Evolutionary conservation across 2,329 filamentous ascomycete genomes (phyloP).

Genomic region (Beauveria bassiana): DNA sequence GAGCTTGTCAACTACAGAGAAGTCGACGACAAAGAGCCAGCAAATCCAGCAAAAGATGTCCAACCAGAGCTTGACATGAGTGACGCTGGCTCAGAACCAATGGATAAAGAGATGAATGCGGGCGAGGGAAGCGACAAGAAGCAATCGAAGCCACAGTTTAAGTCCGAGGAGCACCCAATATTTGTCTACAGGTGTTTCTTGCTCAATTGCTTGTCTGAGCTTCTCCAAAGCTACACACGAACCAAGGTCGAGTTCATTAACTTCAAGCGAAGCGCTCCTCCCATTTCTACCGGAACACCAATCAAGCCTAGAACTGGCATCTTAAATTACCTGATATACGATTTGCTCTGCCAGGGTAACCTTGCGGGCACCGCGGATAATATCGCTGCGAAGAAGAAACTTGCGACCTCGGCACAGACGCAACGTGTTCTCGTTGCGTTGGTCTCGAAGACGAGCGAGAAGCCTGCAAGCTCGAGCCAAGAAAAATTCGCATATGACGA

Average conservation of each 20-base stretch:
- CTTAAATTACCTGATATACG: constrained; percentile 86
- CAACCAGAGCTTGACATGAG: constrained; percentile 27
- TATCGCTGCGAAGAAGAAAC: constrained; percentile 72
- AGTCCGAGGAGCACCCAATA: constrained; percentile 86
- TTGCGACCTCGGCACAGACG: constrained; percentile 76
- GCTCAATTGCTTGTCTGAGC: constrained; percentile 82
- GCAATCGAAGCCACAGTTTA: constrained; percentile 66
- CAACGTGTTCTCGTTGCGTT: constrained; percentile 80
- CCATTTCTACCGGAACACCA: constrained; percentile 74
- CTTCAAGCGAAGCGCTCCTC: constrained; percentile 87
- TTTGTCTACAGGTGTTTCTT: constrained; percentile 96
- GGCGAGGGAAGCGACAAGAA: constrained; percentile 53
- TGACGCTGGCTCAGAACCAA: constrained; percentile 17
- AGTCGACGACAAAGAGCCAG: constrained; percentile 73
- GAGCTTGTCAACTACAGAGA: constrained; percentile 89
- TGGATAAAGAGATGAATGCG: constrained; percentile 22
- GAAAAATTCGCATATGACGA: constrained; percentile 62
- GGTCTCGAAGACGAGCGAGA: constrained; percentile 80
- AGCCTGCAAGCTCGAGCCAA: constrained; percentile 47
- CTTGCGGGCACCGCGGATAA: constrained; percentile 64
- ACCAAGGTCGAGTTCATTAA: constrained; percentile 99
- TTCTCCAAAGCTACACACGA: constrained; percentile 84
- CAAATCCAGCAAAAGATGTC: constrained; percentile 34
- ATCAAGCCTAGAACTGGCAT: constrained; percentile 91
- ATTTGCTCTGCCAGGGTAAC: constrained; percentile 57